Evolutionary conservation across 371 early-diverging fungal genomes (phyloP).

Genomic region (Rhizopus delemar): DNA sequence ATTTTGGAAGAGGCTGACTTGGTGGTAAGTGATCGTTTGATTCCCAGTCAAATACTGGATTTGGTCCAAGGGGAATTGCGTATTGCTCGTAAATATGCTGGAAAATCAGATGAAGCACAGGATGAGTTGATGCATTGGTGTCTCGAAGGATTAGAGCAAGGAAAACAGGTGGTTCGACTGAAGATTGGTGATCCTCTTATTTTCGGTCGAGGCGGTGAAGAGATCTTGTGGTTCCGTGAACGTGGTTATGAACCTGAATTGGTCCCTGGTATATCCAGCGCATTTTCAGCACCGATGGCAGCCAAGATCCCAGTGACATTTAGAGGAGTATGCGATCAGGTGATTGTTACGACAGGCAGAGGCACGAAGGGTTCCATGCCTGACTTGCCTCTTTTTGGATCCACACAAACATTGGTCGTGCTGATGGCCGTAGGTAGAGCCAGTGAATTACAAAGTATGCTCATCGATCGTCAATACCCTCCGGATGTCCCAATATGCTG

Average conservation of each 20-base stretch:
- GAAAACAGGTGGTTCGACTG: slow-evolving; percentile 77
- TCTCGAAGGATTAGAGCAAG: slow-evolving; percentile 65
- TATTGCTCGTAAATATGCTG: slow-evolving; percentile 67
- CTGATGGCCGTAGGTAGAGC: slow-evolving; percentile 85
- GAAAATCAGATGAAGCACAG: slow-evolving; percentile 67
- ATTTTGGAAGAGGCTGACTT: slow-evolving; percentile 72
- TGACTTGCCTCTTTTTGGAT: slow-evolving; percentile 64
- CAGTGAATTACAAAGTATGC: slow-evolving; percentile 58
- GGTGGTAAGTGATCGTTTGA: slow-evolving; percentile 80
- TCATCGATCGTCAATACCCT: slow-evolving; percentile 60
- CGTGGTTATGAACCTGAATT: slow-evolving; percentile 69
- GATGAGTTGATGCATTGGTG: slow-evolving; percentile 69
- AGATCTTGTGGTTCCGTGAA: slow-evolving; percentile 71
- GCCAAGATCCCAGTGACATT: slow-evolving; percentile 80
- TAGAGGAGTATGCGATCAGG: slow-evolving; percentile 77
- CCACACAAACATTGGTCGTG: slow-evolving; percentile 73
- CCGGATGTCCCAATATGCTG: slow-evolving; percentile 60
- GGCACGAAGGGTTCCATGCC: slow-evolving; percentile 76
- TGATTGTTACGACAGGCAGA: slow-evolving; percentile 80
- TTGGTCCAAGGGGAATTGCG: slow-evolving; percentile 64
- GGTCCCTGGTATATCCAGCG: slow-evolving; percentile 81
- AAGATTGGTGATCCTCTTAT: slow-evolving; percentile 92
- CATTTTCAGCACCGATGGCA: slow-evolving; percentile 71
- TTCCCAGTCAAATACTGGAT: slow-evolving; percentile 67
- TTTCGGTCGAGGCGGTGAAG: slow-evolving; percentile 93